Base-by-base conservation (phyloP, 257 asterid genomes). In the Orobanche coerulescens region DNA sequence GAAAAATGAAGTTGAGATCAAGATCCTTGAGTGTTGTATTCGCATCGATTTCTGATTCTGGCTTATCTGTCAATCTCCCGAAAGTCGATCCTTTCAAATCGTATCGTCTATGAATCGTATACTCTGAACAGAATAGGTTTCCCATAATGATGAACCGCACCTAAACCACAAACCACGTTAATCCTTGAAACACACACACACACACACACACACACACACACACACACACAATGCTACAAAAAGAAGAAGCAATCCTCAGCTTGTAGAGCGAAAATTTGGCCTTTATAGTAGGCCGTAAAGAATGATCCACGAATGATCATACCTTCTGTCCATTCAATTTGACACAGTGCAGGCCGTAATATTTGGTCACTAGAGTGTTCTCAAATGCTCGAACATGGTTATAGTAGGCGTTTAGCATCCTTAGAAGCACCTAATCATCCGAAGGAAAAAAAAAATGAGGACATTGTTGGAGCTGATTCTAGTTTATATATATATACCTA, bases 21-120 rank as follows among this genome's bases (percentile, higher is more conserved):
- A 90, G 94, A 70, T 90, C 97, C 71, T 90, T 90, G 25, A 90
- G 91, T 5, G 97, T 90, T 20, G 97, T 90, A 50, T 78, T 87
- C 56, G 95, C 81, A 44, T 90, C 96, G 18, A 90, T 87, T 77
- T 83, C 92, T 31, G 95, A 77, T 63, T 90, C 94, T 6, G 96
- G 94, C 69, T 90, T 87, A 37, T 90, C 96, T 0, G 97, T 87
- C 64, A 82, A 64, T 33, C 96, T 81, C 22, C 97, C 97, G 48
- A 87, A 90, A 8, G 97, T 87, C 2, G 97, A 87, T n/a, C 97
- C 97, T 72, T 90, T 90, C 72, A 90, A 64, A 79, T 90, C 96
- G 4, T 83, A 90, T 69, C 92, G 76, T 70, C 65, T 85, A 11
- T 90, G 97, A 15, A 90, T 87, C 47, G 68, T 74, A 68, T 87